Base-by-base conservation (phyloP, 176 grass and related monocot species). In the Ensete glaucum region DNA sequence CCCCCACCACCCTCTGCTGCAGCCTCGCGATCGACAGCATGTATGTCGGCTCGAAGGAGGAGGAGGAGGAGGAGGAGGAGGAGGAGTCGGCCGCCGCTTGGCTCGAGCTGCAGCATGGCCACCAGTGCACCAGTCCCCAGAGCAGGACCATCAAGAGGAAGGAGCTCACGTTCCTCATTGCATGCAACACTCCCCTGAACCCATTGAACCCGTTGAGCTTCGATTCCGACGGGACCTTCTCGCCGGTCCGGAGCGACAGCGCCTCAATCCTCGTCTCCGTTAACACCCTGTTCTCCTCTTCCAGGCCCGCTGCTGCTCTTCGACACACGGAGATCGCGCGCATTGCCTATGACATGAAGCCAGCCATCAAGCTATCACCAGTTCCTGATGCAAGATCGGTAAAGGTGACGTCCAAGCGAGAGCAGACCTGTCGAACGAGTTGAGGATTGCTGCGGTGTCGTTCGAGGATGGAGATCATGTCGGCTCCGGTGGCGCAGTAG, bases 251-350 rank as follows among this genome's bases (percentile, higher is more conserved):
- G 14, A 92, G 82, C 68, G 85, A 83, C 1, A 96, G 81, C 60
- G 82, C 72, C 17, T 88, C 87, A 6, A 83, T 78, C 52, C 87
- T 76, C 64, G 87, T 73, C 85, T 96, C 92, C 0, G 83, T 79
- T 17, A 92, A 50, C 73, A 85, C 89, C 34, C 85, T 73, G 87
- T 96, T 96, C 80, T 96, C 93, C 86, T 96, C 93, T 72, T 89
- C 86, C 20, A 96, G 79, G 68, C 79, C 88, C 73, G 76, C 72
- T 2, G 89, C 93, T 48, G 89, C 87, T 64, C 89, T 78, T 53
- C 81, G 75, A 67, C 88, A 92, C 63, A 69, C 85, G 56, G 81
- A 71, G 60, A 92, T 75, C 73, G 93, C 72, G 19, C 93, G 82
- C 85, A 78, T 66, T 55, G 84, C 92, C 92, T 96, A 77, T 16